A percentile compares a stretch with the other conserved stretches of the same genome.
phyloP scores from a whole-genome alignment of 2,329 filamentous ascomycete species.

The Davidsoniella virescens region DNA sequence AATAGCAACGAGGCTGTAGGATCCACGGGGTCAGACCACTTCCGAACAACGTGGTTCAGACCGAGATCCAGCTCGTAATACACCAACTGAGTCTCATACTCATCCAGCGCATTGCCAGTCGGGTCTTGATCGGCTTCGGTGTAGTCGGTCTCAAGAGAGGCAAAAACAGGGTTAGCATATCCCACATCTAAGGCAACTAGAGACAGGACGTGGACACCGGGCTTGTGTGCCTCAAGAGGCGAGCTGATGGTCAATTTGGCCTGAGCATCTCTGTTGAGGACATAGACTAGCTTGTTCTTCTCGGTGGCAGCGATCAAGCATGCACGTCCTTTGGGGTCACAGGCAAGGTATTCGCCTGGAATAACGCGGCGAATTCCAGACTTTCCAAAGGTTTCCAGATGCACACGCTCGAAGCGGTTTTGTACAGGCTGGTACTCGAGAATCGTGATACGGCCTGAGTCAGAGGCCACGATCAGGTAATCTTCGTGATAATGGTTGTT shows the following conservation, averaged over 20 bases:
- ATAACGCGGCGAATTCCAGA: conserved; percentile 86
- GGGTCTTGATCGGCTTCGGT: conserved; percentile 82
- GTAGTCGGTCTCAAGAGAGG: conserved; percentile 86
- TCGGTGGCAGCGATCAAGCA: conserved; percentile 88
- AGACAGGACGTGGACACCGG: conserved; percentile 76
- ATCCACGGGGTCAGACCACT: conserved; percentile 90
- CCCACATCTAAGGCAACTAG: conserved; percentile 84
- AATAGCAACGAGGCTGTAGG: conserved; percentile 79
- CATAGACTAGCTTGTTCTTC: conserved; percentile 99
- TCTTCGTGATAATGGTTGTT: conserved; percentile 36
- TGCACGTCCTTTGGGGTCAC: conserved; percentile 88
- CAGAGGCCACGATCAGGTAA: conserved; percentile 86
- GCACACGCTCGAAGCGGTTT: conserved; percentile 76
- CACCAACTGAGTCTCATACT: conserved; percentile 77
- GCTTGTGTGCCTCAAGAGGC: conserved; percentile 87
- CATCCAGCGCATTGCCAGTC: conserved; percentile 62
- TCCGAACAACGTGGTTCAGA: conserved; percentile 89
- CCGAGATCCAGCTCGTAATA: conserved; percentile 97
- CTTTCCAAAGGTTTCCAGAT: conserved; percentile 96
- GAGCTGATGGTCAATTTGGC: conserved; percentile 94
- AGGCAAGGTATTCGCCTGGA: conserved; percentile 88
- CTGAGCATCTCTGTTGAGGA: conserved; percentile 87
- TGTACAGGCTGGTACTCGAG: conserved; percentile 77
- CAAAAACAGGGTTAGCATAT: conserved; percentile 94
- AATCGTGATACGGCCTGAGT: conserved; percentile 88